phyloP scores from a whole-genome alignment of 345 rosid genomes.

The Brassica carinata region DNA sequence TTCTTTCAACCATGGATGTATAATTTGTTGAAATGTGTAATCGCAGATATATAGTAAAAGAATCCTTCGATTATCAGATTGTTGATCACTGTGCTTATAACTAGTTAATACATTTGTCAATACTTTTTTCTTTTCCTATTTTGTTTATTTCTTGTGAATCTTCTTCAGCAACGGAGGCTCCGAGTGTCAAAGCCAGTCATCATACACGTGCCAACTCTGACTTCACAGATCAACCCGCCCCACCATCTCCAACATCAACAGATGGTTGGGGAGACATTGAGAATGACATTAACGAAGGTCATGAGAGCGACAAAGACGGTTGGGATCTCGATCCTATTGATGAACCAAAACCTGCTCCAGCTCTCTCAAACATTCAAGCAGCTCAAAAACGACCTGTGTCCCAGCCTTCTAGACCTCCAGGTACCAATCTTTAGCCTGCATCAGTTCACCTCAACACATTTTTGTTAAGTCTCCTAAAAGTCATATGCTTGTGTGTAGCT shows the following conservation, averaged over 20 bases:
- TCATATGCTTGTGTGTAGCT: constrained; percentile 37
- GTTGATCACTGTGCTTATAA: background rate
- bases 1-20: constrained; percentile 7
- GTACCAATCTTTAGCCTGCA: constrained; percentile 42
- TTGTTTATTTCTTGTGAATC: background rate
- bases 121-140: background rate
- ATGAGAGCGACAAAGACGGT: constrained; percentile 84
- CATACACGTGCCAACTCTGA: constrained; percentile 65
- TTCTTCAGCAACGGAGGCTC: constrained; percentile 54
- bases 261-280: constrained; percentile 99
- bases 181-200: constrained; percentile 53
- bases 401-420: constrained; percentile 70
- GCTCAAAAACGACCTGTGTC: constrained; percentile 85
- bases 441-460: constrained; percentile 11
- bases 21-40: background rate
- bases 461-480: background rate
- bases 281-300: constrained; percentile 74
- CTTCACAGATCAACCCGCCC: constrained; percentile 71
- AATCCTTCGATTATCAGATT: background rate
- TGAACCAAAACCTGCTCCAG: constrained; percentile 81
- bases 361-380: constrained; percentile 83
- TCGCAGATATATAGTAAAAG: background rate
- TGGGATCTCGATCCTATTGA: constrained; percentile 98
- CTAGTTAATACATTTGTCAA: background rate
- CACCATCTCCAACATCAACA: constrained; percentile 86